A percentile compares a stretch with the other conserved stretches of the same genome.
These are phyloP conservation scores for Tolypocladium pustulatum DNA, from an alignment of 2,329 filamentous ascomycete species.

Conservation along the genomic window DNA sequence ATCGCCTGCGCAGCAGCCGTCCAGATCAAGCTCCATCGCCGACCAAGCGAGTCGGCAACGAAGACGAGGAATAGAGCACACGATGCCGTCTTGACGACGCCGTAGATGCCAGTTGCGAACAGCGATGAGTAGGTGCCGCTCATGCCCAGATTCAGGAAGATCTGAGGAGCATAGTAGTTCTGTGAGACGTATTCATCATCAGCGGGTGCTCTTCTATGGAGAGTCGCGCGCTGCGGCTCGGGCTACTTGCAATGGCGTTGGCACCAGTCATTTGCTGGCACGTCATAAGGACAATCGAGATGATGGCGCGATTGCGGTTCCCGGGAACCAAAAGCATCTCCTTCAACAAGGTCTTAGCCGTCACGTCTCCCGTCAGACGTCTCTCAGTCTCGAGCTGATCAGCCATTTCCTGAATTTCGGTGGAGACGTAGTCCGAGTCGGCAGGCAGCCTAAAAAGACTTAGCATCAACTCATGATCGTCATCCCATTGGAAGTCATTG, in stretches of 20 bases:
- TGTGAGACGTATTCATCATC: conserved; percentile 4
- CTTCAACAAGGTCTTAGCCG: conserved; percentile 45
- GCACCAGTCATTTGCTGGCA: conserved; percentile 66
- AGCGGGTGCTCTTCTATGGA: not conserved
- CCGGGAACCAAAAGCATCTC: conserved; percentile 52
- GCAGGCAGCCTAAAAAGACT: conserved; percentile 31
- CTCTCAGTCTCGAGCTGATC: conserved; percentile 53
- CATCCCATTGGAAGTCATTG: too few species aligned
- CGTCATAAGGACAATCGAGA: conserved; percentile 51
- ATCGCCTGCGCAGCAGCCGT: conserved; percentile 51
- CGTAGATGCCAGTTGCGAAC: conserved; percentile 66
- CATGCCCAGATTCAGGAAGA: conserved; percentile 57
- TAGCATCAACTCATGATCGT: not conserved
- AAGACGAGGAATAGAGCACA: conserved; percentile 57
- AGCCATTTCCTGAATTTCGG: conserved; percentile 51
- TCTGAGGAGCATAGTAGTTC: conserved; percentile 60
- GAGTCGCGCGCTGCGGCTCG: conserved; percentile 3
- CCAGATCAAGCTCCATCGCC: conserved; percentile 50
- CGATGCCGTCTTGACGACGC: conserved; percentile 57
- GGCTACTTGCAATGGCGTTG: conserved; percentile 34
- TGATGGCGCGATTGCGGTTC: conserved; percentile 53
- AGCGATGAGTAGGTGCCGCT: conserved; percentile 44
- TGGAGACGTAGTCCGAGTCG: conserved; percentile 43
- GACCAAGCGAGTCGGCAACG: conserved; percentile 58
- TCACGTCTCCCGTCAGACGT: conserved; percentile 41